Evolutionary conservation across 2,329 filamentous ascomycete genomes (phyloP).

Genomic region (Fusarium chuoi): DNA sequence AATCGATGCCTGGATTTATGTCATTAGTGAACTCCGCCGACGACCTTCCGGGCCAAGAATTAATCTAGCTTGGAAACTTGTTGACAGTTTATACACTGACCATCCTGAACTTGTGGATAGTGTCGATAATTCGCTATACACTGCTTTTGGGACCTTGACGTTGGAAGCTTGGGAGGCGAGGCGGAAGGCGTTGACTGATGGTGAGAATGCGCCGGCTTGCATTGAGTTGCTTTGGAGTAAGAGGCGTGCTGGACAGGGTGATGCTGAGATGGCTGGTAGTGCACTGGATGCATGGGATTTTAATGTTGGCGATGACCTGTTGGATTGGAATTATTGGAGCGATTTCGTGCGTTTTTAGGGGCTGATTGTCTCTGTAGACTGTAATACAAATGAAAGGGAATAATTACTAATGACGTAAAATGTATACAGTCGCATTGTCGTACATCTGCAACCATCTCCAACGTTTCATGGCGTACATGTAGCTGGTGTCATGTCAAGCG

Average conservation of each 20-base stretch:
- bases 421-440: fast-evolving
- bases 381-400: too few relatives aligned
- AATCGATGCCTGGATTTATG: constrained; percentile 48
- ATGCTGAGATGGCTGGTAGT: background rate
- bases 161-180: constrained; percentile 40
- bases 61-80: constrained; percentile 41
- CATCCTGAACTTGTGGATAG: constrained; percentile 30
- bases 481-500: background rate
- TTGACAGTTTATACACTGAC: constrained; percentile 40
- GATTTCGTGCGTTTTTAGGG: constrained; percentile 30
- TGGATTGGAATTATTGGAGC: constrained; percentile 39
- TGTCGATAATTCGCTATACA: constrained; percentile 1
- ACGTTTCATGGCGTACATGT: background rate
- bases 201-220: constrained; percentile 1
- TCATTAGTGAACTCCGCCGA: constrained; percentile 45
- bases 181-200: background rate
- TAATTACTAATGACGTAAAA: fast-evolving
- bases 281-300: constrained; percentile 5
- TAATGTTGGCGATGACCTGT: background rate
- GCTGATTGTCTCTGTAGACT: background rate
- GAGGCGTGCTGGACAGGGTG: background rate
- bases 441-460: background rate
- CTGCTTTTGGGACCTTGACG: constrained; percentile 21
- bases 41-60: constrained; percentile 32
- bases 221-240: constrained; percentile 19